phyloP scores from a whole-genome alignment of 257 asterid genomes.

The Penstemon barbatus region DNA sequence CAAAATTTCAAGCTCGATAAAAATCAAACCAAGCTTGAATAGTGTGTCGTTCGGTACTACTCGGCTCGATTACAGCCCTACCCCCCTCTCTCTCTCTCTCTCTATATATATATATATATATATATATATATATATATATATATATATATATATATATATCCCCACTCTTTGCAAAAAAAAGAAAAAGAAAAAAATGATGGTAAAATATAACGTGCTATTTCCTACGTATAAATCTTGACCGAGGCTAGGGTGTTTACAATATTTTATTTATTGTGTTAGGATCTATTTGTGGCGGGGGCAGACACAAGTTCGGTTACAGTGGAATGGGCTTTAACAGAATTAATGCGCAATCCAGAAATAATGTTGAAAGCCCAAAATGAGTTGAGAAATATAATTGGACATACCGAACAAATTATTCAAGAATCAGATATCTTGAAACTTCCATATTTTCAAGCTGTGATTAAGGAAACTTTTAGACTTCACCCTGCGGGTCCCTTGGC shows the following conservation, averaged over 20 bases:
- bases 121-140: too few species aligned
- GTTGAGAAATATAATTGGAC: constrained; percentile 20
- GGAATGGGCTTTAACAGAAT: constrained; percentile 43
- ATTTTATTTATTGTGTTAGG: neutral
- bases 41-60: too few species aligned
- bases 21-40: too few species aligned
- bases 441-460: constrained; percentile 26
- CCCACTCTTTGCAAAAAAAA: too few species aligned
- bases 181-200: too few species aligned
- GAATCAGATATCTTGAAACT: constrained; percentile 36
- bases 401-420: neutral
- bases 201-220: too few species aligned
- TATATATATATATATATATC: neutral
- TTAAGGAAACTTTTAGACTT: constrained; percentile 35
- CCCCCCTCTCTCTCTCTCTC: too few species aligned
- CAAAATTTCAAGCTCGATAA: too few species aligned
- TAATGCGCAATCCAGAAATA: constrained; percentile 24
- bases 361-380: constrained; percentile 21
- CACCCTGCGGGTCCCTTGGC: constrained; percentile 21
- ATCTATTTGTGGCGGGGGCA: constrained; percentile 24
- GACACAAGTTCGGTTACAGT: constrained; percentile 32
- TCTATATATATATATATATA: too few species aligned
- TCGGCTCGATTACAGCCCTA: too few species aligned
- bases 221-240: neutral
- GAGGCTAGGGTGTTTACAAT: neutral